Percentiles rank a stretch among this genome's conserved stretches.
These are phyloP conservation scores for Acanthochlamys bracteata DNA, from an alignment of 106 monocot species.

Conservation along the genomic window DNA sequence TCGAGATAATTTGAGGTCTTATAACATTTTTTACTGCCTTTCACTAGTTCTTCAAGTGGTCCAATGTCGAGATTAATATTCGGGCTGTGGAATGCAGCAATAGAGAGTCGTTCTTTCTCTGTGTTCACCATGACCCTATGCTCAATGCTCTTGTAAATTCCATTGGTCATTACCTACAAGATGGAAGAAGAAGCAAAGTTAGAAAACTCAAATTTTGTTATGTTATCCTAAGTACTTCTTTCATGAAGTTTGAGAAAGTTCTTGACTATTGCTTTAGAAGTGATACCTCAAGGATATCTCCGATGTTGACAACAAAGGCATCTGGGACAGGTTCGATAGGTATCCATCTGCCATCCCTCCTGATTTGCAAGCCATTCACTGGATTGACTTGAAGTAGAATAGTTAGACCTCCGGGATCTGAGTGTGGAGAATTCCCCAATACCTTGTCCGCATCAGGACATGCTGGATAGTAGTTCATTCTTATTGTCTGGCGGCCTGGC, in stretches of 20 bases:
- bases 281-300: conserved; percentile 10
- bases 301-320: conserved; percentile 9
- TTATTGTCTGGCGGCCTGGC: neutral
- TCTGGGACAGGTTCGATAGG: conserved; percentile 6
- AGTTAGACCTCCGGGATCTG: conserved; percentile 6
- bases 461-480: conserved; percentile 15
- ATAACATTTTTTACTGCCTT: conserved; percentile 8
- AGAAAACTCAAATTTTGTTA: neutral
- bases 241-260: too few species aligned
- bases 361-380: conserved; percentile 5
- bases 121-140: conserved; percentile 18
- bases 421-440: conserved; percentile 7
- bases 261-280: too few species aligned
- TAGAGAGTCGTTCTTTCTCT: conserved; percentile 13
- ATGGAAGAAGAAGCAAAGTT: neutral
- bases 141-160: conserved; percentile 22
- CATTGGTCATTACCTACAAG: conserved; percentile 18
- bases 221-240: neutral
- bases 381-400: conserved; percentile 13
- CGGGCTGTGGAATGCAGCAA: conserved; percentile 9
- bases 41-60: conserved; percentile 10
- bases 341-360: conserved; percentile 2
- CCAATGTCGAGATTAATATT: conserved; percentile 2
- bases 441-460: conserved; percentile 13
- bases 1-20: conserved; percentile 15